Conservation (phyloP, 1,284 basidiomycete genomes). For the Abortiporus biennis region DNA sequence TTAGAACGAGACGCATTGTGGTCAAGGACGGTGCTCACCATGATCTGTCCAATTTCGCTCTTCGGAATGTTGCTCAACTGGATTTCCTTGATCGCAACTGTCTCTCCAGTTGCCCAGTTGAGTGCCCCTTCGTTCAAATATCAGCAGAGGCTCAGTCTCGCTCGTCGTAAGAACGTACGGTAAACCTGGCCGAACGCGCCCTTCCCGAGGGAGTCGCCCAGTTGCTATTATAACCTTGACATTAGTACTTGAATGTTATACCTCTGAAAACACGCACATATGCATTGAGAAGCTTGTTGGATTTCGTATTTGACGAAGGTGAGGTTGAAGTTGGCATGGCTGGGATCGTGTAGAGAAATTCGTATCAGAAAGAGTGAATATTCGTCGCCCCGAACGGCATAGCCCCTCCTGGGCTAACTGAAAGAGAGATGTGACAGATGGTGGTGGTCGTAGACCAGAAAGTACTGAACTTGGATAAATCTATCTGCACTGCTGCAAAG, state of each 20-base stretch:
- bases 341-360: neutral
- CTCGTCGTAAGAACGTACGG: constrained; percentile 45
- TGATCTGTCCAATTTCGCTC: constrained; percentile 91
- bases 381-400: neutral
- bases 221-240: constrained; percentile 54
- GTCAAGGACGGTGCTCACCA: constrained; percentile 52
- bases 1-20: neutral
- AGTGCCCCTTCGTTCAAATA: constrained; percentile 60
- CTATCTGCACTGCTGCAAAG: no score
- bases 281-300: constrained; percentile 30
- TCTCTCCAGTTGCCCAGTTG: constrained; percentile 96
- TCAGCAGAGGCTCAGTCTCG: neutral
- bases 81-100: constrained; percentile 94
- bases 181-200: constrained; percentile 95
- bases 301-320: constrained; percentile 18
- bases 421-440: neutral
- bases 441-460: neutral
- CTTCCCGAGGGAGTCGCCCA: constrained; percentile 91
- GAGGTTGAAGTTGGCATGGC: constrained; percentile 16
- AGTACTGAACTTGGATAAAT: no score
- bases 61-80: constrained; percentile 91
- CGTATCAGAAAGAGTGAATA: neutral
- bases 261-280: constrained; percentile 21
- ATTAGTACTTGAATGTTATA: constrained; percentile 1
- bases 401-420: constrained; percentile 1